A percentile compares a stretch with the other conserved stretches of the same genome.
These are phyloP conservation scores for Chionographis japonica DNA, from an alignment of 106 monocot species.

Conservation along the genomic window DNA sequence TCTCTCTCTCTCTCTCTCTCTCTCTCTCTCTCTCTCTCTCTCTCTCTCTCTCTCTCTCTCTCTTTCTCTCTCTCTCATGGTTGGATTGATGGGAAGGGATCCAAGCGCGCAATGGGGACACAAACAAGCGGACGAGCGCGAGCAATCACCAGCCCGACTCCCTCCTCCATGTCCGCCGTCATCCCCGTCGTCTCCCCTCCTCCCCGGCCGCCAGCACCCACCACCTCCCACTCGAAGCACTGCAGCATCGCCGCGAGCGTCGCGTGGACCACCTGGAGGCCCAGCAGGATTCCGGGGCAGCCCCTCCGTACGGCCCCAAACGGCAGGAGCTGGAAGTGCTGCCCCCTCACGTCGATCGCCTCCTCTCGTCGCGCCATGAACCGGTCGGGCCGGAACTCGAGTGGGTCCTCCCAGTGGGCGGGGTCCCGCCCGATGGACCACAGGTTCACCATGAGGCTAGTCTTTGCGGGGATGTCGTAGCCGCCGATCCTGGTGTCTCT, in stretches of 20 bases:
- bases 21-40: too few species aligned
- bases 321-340: conserved; percentile 35
- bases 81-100: conserved; percentile 12
- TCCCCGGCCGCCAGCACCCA: background rate
- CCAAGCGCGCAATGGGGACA: conserved; percentile 11
- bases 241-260: conserved; percentile 41
- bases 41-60: too few species aligned
- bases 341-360: conserved; percentile 25
- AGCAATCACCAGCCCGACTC: conserved; percentile 9
- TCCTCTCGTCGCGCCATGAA: background rate
- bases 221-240: conserved; percentile 43
- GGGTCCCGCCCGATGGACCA: conserved; percentile 45
- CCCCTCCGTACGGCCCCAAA: conserved; percentile 47
- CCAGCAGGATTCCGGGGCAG: conserved; percentile 40
- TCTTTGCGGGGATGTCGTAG: conserved; percentile 16
- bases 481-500: conserved; percentile 11
- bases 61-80: too few species aligned
- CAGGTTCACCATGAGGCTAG: conserved; percentile 17
- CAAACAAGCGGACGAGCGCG: conserved; percentile 8
- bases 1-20: too few species aligned
- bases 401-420: conserved; percentile 19
- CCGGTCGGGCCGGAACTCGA: conserved; percentile 6
- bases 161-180: conserved; percentile 32
- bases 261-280: conserved; percentile 12
- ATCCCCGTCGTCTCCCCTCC: background rate